Evolutionary conservation across 1,139 yeast genomes (phyloP), one percentile per base, ranked within the genome.

Genomic region (Geotrichum bryndzae): DNA sequence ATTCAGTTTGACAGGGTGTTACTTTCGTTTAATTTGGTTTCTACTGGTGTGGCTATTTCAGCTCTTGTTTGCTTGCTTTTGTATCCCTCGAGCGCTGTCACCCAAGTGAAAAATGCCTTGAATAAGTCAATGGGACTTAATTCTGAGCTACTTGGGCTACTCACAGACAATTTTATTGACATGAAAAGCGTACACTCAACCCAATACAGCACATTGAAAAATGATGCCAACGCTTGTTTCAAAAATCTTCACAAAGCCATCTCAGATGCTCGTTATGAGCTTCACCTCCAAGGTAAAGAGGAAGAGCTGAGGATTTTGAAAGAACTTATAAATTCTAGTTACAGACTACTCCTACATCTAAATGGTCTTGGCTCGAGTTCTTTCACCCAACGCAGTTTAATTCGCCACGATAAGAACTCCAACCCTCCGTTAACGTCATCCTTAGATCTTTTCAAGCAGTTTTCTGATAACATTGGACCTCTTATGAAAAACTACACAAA

Each of bases 351-450:
- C 1, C 80, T 84, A 64, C 86, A 84, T 67, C 72, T 88, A 54
- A 88, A 87, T 60, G 95, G 94, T 0, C 76, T 90, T 65, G 77
- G 84, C 64, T 81, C 87, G 51, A 86, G 92, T 11, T 82, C 85
- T 1, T 87, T 85, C 63, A 86, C 87, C 77, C 88, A 86, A 69
- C 80, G 84, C 80, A 79, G 79, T 46, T 73, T 85, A 35, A 58
- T 60, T 15, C 60, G 56, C 51, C 18, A 45, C n/a, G 60, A 52
- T 53, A 53, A 29, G 4, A 25, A 33, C 18, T 35, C 45, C 8
- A 58, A 48, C 4, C 33, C 62, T 41, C 2, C 48, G 8, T n/a
- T 5, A n/a, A 35, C 53, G 50, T 55, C 68, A 48, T 54, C 70
- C 27, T 56, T 62, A n/a, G 86, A 84, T 66, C 74, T 88, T 25